Conservation (phyloP, 208 protist species). For the Lotmaria passim region DNA sequence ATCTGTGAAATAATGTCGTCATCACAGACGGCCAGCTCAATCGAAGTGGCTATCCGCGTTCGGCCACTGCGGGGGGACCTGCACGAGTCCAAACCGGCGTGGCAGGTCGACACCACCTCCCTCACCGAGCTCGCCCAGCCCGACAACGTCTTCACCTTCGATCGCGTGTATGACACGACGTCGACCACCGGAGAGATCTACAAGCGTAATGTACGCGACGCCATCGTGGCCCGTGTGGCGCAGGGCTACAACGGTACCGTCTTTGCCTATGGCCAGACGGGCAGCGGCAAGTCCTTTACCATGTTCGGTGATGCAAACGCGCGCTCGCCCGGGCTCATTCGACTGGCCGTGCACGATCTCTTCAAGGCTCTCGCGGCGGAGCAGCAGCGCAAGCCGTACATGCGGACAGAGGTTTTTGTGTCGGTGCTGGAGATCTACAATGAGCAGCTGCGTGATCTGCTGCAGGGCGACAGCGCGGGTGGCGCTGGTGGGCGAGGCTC, state of each 20-base stretch:
- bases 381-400: constrained; percentile 40
- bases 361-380: constrained; percentile 59
- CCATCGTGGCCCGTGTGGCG: constrained; percentile 63
- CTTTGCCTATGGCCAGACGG: constrained; percentile 89
- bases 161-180: constrained; percentile 58
- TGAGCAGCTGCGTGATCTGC: constrained; percentile 84
- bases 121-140: constrained; percentile 59
- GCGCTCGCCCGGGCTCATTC: constrained; percentile 41
- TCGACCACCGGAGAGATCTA: constrained; percentile 60
- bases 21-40: constrained; percentile 48
- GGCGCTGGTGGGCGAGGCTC: too few species aligned
- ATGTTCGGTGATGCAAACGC: constrained; percentile 63
- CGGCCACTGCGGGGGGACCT: constrained; percentile 61
- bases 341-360: constrained; percentile 59
- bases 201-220: constrained; percentile 43
- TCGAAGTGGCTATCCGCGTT: constrained; percentile 76
- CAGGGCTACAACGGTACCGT: constrained; percentile 89
- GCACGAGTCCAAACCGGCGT: constrained; percentile 48
- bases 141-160: constrained; percentile 76
- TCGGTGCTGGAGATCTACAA: constrained; percentile 87
- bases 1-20: constrained; percentile 14
- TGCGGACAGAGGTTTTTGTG: constrained; percentile 53
- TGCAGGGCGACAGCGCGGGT: constrained; percentile 32
- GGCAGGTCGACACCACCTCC: constrained; percentile 37
- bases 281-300: constrained; percentile 86